Base-by-base conservation (phyloP, 305 asterid genomes). In the Striga hermonthica region DNA sequence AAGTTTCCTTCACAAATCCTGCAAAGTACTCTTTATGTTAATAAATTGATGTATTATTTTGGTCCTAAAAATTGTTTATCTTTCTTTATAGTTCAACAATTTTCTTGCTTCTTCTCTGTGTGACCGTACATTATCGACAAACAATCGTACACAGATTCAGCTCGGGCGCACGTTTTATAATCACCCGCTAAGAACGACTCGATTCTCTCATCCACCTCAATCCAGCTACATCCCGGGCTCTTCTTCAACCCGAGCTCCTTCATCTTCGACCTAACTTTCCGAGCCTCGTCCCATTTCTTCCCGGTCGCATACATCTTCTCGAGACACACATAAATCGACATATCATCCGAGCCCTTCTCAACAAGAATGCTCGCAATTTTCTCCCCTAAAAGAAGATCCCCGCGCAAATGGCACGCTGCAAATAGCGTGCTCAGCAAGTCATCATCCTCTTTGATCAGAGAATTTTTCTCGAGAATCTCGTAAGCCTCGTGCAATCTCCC, bases 181-280 rank as follows among this genome's bases (percentile, higher is more conserved):
- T 87, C 91, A 6, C 78, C 87, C 1, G 82, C 91, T 58, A 81
- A 68, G 72, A 90, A 90, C 16, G 88, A 66, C 22, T 68, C 80
- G 8, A 82, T 78, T 57, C 70, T 77, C 78, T 75, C 74, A 66
- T 82, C 82, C 41, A 81, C 74, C 79, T 90, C 94, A 60, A 87
- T 82, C 97, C 97, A 87, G 76, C 95, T 87, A 66, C 86, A 80
- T 0, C 90, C 94, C 0, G 95, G 94, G 57, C 67, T 85, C 64
- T 85, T 90, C 65, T 53, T 85, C 84, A 83, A 76, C 2, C 90
- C 88, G 13, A 83, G 53, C 39, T 78, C 87, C 71, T 83, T 90
- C 94, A 85, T 85, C 50, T 82, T 85, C 71, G 68, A 64, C 56
- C 97, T 75, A 63, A 90, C 74, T 68, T 66, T 76, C 4, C 87